Conservation (phyloP, 2,329 filamentous ascomycete species). For the Moelleriella libera region DNA sequence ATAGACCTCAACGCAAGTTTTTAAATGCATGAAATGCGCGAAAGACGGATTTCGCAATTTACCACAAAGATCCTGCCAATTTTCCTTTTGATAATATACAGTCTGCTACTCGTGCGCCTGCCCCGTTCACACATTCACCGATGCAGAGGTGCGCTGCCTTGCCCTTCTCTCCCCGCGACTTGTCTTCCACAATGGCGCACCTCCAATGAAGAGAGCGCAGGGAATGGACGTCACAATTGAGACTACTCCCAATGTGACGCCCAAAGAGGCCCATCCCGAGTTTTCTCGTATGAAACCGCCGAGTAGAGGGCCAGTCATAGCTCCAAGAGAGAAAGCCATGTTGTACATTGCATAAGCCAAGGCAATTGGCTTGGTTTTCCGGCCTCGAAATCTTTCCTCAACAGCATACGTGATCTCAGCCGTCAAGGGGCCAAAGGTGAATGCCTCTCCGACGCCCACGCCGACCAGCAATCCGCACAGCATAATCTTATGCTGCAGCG, state of each 20-base stretch:
- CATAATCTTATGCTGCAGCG: conserved; percentile 14
- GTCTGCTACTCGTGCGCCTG: too few species aligned
- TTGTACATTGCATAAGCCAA: conserved; percentile 21
- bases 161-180: neutral
- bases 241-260: conserved; percentile 16
- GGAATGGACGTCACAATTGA: conserved; percentile 13
- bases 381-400: conserved; percentile 7
- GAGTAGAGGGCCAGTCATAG: conserved; percentile 17
- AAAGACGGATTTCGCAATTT: too few species aligned
- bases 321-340: conserved; percentile 18
- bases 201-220: conserved; percentile 15
- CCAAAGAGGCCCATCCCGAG: conserved; percentile 17
- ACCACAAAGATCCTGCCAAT: too few species aligned
- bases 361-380: conserved; percentile 13
- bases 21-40: too few species aligned
- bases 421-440: conserved; percentile 20
- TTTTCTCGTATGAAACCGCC: conserved; percentile 18
- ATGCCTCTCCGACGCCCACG: conserved; percentile 14
- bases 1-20: too few species aligned
- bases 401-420: conserved; percentile 21
- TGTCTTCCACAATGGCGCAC: conserved; percentile 11
- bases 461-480: conserved; percentile 17
- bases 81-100: too few species aligned
- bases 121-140: too few species aligned
- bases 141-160: neutral